Evolutionary conservation across 768 basidiomycete genomes (phyloP), one percentile per base, ranked within the genome.

Genomic region (Roridomyces roridus): DNA sequence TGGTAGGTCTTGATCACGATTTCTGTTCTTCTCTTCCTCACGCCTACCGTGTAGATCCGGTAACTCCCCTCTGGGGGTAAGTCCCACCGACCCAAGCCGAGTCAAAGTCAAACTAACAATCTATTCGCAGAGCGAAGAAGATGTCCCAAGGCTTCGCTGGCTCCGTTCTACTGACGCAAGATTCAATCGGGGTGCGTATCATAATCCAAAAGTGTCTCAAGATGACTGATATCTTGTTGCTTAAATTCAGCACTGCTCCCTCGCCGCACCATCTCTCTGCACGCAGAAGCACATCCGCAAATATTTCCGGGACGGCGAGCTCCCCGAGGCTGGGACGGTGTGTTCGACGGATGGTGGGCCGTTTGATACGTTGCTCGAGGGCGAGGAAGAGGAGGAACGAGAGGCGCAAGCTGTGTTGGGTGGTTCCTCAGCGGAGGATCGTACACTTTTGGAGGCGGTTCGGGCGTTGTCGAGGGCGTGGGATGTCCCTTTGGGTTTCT

Each of bases 1-100:
- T 1, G 61, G 61, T 59, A 5, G 5, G 51, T 31, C 70, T 46
- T 70, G 69, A 23, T 73, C 76, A 45, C 46, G 73, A 12, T 69
- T 18, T 29, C 18, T 11, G 15, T 18, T 1, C 4, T 10, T 15
- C 21, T 9, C 10, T 49, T 28, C 15, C 14, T 35, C 15, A 21
- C 26, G 31, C 10, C 3, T 44, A 6, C 4, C 20, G 7, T 26
- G 5, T 28, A 65, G 65, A 66, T 55, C 67, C 63, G 3, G 60
- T 59, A 14, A 65, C 65, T 14, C 59, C 67, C 9, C 48, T 68
- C 1, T 20, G 31, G 42, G 36, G 34, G 66, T 66, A 57, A 6
- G 59, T 54, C 5, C 20, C 35, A 31, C 20, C 23, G 21, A 6
- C 15, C 26, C n/a, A n/a, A n/a, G n/a, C n/a, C n/a, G n/a, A 42